These are phyloP conservation scores for Aspergillus amoenus DNA, from an alignment of 2,329 filamentous ascomycete genomes.

Conservation along the genomic window DNA sequence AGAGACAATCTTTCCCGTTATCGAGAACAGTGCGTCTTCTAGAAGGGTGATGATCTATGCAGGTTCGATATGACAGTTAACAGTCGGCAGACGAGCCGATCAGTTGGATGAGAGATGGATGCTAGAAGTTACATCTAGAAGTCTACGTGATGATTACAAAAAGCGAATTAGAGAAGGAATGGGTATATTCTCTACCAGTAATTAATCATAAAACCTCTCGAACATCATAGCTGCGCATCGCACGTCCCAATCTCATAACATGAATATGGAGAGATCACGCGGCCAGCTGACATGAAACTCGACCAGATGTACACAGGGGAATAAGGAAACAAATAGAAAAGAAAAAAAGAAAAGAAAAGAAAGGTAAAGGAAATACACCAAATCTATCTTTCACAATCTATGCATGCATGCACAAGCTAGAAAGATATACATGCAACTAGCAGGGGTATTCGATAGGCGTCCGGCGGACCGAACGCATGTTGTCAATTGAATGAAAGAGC, in stretches of 20 bases:
- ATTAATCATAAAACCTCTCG: conserved; percentile 1
- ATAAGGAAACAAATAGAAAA: neutral
- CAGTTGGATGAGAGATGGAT: no score
- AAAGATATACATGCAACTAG: neutral
- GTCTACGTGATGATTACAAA: no score
- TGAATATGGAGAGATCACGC: neutral
- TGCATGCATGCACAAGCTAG: neutral
- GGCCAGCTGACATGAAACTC: neutral
- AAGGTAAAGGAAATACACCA: neutral
- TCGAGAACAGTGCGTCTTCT: no score
- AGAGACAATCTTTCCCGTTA: no score
- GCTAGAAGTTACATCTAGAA: no score
- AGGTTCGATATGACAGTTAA: no score
- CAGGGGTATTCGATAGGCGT: no score
- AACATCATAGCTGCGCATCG: neutral
- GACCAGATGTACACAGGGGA: neutral
- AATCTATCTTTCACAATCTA: neutral
- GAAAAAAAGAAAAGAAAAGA: no score
- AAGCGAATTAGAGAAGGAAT: neutral
- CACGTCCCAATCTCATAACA: neutral
- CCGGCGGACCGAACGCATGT: neutral
- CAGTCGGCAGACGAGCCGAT: no score
- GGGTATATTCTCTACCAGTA: neutral
- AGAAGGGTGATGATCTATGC: no score
- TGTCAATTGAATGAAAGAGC: neutral